A percentile compares a stretch with the other conserved stretches of the same genome.
Evolutionary conservation across 208 protist genomes (phyloP).

Genomic region (Trichomonas tenax): DNA sequence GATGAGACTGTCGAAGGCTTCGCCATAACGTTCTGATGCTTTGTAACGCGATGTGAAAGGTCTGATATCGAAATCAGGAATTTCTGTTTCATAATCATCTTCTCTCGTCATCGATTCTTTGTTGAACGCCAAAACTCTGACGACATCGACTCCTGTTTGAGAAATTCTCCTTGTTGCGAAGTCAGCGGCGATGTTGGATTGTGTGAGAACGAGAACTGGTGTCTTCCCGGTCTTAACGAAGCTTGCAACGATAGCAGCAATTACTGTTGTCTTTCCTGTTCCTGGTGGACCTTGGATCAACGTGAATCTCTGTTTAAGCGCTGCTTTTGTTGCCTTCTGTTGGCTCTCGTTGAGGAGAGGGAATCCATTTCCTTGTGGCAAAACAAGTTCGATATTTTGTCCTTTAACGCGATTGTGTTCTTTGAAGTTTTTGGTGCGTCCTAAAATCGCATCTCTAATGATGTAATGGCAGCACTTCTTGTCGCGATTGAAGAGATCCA

Average conservation of each 20-base stretch:
- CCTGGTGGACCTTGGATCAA: slow-evolving; percentile 79
- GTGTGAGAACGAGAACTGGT: slow-evolving; percentile 69
- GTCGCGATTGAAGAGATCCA: neutral
- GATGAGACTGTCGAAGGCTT: slow-evolving; percentile 44
- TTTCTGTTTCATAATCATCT: slow-evolving; percentile 49
- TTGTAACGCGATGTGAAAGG: slow-evolving; percentile 66
- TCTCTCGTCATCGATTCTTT: slow-evolving; percentile 57
- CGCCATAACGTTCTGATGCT: slow-evolving; percentile 42
- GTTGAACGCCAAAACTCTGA: slow-evolving; percentile 69
- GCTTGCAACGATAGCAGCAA: slow-evolving; percentile 76
- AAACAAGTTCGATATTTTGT: neutral
- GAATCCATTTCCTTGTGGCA: neutral
- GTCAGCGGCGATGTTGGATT: slow-evolving; percentile 86
- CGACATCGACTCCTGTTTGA: slow-evolving; percentile 67
- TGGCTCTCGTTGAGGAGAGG: neutral
- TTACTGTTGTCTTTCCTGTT: slow-evolving; percentile 86
- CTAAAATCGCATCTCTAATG: neutral
- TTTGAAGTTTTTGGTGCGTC: neutral
- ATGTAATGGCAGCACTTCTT: neutral
- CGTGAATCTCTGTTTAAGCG: slow-evolving; percentile 54
- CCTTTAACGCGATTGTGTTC: neutral
- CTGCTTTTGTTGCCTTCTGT: neutral
- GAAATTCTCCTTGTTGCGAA: slow-evolving; percentile 77
- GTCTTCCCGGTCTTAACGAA: slow-evolving; percentile 42
- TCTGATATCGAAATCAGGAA: neutral